phyloP scores from a whole-genome alignment of 2,329 filamentous ascomycete species.

The Clonostachys sp. region DNA sequence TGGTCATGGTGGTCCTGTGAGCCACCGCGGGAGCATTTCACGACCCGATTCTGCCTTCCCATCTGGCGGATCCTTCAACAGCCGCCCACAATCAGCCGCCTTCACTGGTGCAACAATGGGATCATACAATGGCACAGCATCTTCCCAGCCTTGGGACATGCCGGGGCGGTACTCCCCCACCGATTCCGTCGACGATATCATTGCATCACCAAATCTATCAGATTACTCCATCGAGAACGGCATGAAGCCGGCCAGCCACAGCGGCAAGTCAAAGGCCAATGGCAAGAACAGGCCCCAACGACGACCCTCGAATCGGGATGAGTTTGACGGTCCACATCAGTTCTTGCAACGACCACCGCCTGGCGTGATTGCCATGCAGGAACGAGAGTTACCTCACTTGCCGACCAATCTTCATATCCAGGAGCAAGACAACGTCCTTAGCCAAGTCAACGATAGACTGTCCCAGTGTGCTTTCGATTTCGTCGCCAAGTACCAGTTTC shows the following conservation, averaged over 20 bases:
- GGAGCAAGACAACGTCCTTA: slow-evolving; percentile 79
- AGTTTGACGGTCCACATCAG: slow-evolving; percentile 85
- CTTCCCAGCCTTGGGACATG: slow-evolving; percentile 37
- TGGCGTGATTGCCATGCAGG: slow-evolving; percentile 69
- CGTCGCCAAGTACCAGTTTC: slow-evolving; percentile 86
- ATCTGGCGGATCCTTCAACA: not conserved
- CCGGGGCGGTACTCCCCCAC: slow-evolving; percentile 50
- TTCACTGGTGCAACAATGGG: slow-evolving; percentile 3
- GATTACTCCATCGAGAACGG: slow-evolving; percentile 55
- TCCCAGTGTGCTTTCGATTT: slow-evolving; percentile 88
- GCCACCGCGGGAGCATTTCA: slow-evolving; percentile 3
- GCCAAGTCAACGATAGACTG: slow-evolving; percentile 77
- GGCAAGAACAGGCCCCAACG: slow-evolving; percentile 54
- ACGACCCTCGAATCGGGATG: slow-evolving; percentile 76
- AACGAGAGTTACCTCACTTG: slow-evolving; percentile 75
- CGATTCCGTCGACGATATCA: slow-evolving; percentile 54
- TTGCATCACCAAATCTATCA: slow-evolving; percentile 53
- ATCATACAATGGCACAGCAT: slow-evolving; percentile 33
- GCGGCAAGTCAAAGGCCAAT: slow-evolving; percentile 27
- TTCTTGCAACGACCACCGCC: slow-evolving; percentile 69
- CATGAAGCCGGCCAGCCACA: slow-evolving; percentile 15
- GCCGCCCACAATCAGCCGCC: not conserved
- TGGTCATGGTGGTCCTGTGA: too few relatives aligned
- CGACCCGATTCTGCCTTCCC: slow-evolving; percentile 5
- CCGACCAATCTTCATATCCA: slow-evolving; percentile 78